Evolutionary conservation across 1,139 yeast species (phyloP), one percentile per base, ranked within the genome.

Genomic region (Hemisphaericaspora xylanilytica): DNA sequence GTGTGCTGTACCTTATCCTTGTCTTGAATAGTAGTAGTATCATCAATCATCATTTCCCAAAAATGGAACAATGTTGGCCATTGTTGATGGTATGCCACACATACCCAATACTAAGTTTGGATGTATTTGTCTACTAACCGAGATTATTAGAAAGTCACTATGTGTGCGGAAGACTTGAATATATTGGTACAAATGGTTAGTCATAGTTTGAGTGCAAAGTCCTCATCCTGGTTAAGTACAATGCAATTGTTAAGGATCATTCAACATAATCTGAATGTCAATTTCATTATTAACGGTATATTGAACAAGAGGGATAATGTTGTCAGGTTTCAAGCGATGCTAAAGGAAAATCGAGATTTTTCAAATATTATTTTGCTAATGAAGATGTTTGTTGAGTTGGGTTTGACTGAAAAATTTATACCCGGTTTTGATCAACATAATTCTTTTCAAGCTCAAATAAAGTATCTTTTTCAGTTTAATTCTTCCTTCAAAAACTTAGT

Each of bases 401-500:
- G 31, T 3, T 20, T 41, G 2, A 36, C 29, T 15, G 8, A 21
- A 9, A 14, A 24, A 13, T 43, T 42, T 28, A 31, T 44, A 8
- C 38, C 39, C 5, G 32, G 33, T 15, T 40, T 39, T 20, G 8
- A 17, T 2, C 8, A 29, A n/a, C 12, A 29, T 5, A 15, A n/a
- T 3, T n/a, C 11, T n/a, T 16, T 28, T n/a, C 22, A 21, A 13
- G 6, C 22, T 3, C 43, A 44, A 2, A 28, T 52, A n/a, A 26
- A 32, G 20, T 52, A 46, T 28, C 46, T 53, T 7, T 35, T 46
- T 29, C 21, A 40, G 4, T 13, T 29, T 8, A 52, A 51, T 34
- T 44, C 52, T 3, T 36, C 38, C 3, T 50, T 54, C 15, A 47
- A 40, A 20, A 50, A 52, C 24, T 28, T 50, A n/a, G 49, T 46